Evolutionary conservation across 2,329 filamentous ascomycete species (phyloP).

Genomic region (Didymella lethalis): DNA sequence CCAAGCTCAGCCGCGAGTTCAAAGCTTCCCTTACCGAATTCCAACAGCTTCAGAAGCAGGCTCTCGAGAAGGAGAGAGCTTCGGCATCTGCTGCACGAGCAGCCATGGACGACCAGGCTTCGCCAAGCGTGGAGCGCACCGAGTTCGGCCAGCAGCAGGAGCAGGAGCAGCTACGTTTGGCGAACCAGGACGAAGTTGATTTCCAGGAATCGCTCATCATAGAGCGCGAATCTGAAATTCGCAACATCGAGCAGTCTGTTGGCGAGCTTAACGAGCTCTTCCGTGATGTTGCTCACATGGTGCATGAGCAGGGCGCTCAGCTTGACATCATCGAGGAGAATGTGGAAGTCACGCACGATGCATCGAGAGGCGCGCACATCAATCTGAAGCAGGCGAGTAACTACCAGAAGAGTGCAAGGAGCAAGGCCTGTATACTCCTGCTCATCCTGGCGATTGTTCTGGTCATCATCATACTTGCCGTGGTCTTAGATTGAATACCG

Average conservation of each 20-base stretch:
- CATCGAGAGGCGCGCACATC: constrained; percentile 83
- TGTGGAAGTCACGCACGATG: constrained; percentile 80
- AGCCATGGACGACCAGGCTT: constrained; percentile 70
- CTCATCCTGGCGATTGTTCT: constrained; percentile 88
- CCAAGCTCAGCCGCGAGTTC: constrained; percentile 94
- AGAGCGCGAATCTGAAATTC: constrained; percentile 95
- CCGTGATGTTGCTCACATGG: constrained; percentile 96
- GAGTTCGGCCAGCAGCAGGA: constrained; percentile 64
- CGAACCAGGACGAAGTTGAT: constrained; percentile 92
- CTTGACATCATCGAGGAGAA: constrained; percentile 89
- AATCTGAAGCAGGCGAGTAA: constrained; percentile 85
- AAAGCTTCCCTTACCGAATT: constrained; percentile 88
- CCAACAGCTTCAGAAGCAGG: constrained; percentile 86
- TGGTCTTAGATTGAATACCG: constrained; percentile 71
- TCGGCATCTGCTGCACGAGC: constrained; percentile 83
- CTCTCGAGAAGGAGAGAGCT: constrained; percentile 90
- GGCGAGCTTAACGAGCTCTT: constrained; percentile 96
- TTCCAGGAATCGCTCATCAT: constrained; percentile 96
- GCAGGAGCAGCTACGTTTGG: constrained; percentile 77
- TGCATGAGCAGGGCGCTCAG: constrained; percentile 89
- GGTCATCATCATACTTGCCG: constrained; percentile 87
- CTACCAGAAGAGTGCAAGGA: constrained; percentile 94
- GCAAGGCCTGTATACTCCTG: constrained; percentile 91
- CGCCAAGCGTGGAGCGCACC: constrained; percentile 54
- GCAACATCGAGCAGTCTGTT: constrained; percentile 96